phyloP scores from a whole-genome alignment of 2,329 filamentous ascomycete genomes.

The Ceratocystis diversiconidia region DNA sequence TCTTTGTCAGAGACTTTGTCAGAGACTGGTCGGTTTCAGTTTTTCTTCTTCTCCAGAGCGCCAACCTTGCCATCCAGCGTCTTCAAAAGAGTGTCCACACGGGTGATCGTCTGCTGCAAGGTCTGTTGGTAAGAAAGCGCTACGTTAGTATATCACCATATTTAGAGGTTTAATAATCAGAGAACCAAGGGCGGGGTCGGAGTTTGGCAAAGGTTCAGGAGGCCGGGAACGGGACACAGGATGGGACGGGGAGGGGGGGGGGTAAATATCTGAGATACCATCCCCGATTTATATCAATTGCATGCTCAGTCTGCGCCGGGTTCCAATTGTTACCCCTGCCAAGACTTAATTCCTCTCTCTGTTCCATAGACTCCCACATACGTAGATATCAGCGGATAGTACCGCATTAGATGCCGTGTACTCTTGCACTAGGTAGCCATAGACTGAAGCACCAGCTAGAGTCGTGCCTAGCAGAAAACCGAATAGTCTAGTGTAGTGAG shows the following conservation, averaged over 20 bases:
- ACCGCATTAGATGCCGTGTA: slow-evolving; percentile 90
- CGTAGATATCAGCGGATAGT: slow-evolving; percentile 30
- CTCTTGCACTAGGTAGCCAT: slow-evolving; percentile 85
- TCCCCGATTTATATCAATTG: neutral
- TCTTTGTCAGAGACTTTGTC: neutral
- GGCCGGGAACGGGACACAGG: neutral
- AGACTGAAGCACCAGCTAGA: slow-evolving; percentile 65
- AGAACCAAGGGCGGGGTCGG: neutral
- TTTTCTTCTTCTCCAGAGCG: slow-evolving; percentile 47
- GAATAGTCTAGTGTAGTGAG: slow-evolving; percentile 48
- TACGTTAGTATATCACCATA: slow-evolving; percentile 16
- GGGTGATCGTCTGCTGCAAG: slow-evolving; percentile 65
- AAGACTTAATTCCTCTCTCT: neutral
- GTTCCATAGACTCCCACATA: slow-evolving; percentile 1
- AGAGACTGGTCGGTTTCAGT: slow-evolving; percentile 28
- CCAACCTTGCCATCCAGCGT: slow-evolving; percentile 64
- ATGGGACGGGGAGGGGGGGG: neutral
- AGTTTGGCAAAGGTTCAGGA: neutral
- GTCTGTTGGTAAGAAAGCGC: slow-evolving; percentile 36
- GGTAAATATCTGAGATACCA: neutral
- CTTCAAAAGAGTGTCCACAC: slow-evolving; percentile 63
- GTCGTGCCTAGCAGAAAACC: slow-evolving; percentile 81
- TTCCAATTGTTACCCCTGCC: neutral
- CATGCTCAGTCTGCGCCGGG: neutral
- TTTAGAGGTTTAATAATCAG: neutral